These are phyloP conservation scores for Paramarasmius palmivorus DNA, from an alignment of 1,284 basidiomycete genomes.

Conservation along the genomic window DNA sequence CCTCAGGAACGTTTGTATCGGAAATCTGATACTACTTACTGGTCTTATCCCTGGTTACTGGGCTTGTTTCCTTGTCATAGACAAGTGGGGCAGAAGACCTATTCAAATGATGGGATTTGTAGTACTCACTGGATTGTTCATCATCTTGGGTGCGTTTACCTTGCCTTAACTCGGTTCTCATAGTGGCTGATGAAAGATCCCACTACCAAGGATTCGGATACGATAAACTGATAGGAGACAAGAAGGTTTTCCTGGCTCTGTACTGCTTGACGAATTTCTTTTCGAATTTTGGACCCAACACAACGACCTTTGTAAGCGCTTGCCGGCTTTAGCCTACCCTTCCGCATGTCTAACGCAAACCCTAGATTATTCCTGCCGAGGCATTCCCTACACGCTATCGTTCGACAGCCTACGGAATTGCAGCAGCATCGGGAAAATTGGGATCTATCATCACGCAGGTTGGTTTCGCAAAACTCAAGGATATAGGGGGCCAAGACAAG, in stretches of 20 bases:
- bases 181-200: too few species aligned
- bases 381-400: slow-evolving; percentile 86
- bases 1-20: slow-evolving; percentile 53
- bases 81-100: slow-evolving; percentile 70
- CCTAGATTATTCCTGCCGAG: slow-evolving; percentile 82
- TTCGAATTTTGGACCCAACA: slow-evolving; percentile 62
- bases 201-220: slow-evolving; percentile 70
- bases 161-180: too few species aligned
- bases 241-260: slow-evolving; percentile 71
- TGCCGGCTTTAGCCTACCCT: slow-evolving; percentile 31
- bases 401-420: slow-evolving; percentile 83
- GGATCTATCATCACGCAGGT: slow-evolving; percentile 84
- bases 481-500: slow-evolving; percentile 58
- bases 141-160: slow-evolving; percentile 49
- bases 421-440: slow-evolving; percentile 79
- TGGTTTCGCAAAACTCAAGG: slow-evolving; percentile 68
- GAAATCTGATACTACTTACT: slow-evolving; percentile 70
- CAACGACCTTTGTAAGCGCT: slow-evolving; percentile 1
- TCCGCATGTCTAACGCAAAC: slow-evolving; percentile 65
- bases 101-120: slow-evolving; percentile 80
- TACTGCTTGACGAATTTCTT: slow-evolving; percentile 77
- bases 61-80: slow-evolving; percentile 66
- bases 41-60: slow-evolving; percentile 78
- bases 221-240: slow-evolving; percentile 54
- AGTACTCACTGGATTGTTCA: slow-evolving; percentile 64